Evolutionary conservation across 78 protist species (phyloP), one percentile per base, ranked within the genome.

Genomic region (Mantamonas sphyraenae): DNA sequence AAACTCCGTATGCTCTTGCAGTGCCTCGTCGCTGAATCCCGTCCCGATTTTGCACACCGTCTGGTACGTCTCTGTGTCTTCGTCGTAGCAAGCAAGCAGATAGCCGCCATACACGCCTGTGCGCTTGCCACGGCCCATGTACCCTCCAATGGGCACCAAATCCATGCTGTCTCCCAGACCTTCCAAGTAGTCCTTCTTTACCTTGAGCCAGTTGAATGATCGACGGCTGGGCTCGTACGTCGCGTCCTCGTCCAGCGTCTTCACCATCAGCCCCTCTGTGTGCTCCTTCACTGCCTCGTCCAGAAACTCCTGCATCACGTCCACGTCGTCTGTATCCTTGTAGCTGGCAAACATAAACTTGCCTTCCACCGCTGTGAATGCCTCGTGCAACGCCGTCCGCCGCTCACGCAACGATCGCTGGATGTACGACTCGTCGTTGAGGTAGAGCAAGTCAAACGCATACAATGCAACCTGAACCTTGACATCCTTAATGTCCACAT

Each of bases 251-350:
- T 73, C 65, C 45, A 89, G 80, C 16, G 96, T 78, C 74, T 95
- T 94, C 69, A 94, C 90, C 98, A 97, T 94, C 33, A 97, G 86
- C 10, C 99, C 99, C 66, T 97, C 99, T 56, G 98, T 94, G 69
- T 66, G 69, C 43, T 35, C 85, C 19, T 70, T 40, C 31, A 91
- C 43, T 0, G 97, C 63, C 22, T 81, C 77, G 31, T 86, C 68
- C 24, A 95, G 42, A 69, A 82, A 91, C 16, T 40, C 66, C 34
- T 85, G 83, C 31, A 94, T 90, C 24, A 81, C 96, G 33, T 80
- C 83, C 14, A 66, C 79, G 38, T 84, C 88, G 5, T 69, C 34
- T 19, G 75, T 14, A 59, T 94, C 94, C 30, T 39, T n/a, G 56
- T 28, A 19, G 19, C 22, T 31, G 1, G 98, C 98, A 51, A 74